These are phyloP conservation scores for Solanum chacoense DNA, from an alignment of 305 asterid genomes.

Conservation along the genomic window DNA sequence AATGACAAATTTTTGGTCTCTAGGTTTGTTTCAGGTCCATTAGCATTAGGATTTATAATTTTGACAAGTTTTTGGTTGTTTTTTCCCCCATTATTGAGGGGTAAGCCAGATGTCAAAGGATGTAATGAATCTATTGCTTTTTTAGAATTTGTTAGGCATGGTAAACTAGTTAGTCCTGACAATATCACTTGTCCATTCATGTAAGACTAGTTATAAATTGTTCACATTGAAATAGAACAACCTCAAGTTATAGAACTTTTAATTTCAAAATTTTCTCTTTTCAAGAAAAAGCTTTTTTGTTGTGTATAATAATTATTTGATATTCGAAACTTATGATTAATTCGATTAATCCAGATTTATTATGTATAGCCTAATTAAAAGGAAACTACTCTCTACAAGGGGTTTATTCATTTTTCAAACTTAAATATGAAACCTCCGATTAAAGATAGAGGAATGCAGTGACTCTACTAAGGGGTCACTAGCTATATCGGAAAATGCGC, in stretches of 20 bases:
- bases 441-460: neutral
- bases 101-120: conserved; percentile 26
- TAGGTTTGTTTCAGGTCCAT: conserved; percentile 16
- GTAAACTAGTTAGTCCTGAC: conserved; percentile 20
- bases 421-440: neutral
- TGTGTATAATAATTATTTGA: neutral
- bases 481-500: neutral
- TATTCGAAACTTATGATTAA: neutral
- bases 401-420: neutral
- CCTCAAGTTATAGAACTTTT: neutral
- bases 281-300: neutral
- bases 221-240: neutral
- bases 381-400: neutral
- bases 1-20: conserved; percentile 14
- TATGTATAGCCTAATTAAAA: neutral
- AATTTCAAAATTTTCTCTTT: neutral
- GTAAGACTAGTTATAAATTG: neutral
- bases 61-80: conserved; percentile 43
- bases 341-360: fast-evolving
- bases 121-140: conserved; percentile 39
- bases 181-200: conserved; percentile 26
- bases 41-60: conserved; percentile 22
- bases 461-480: neutral
- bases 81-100: conserved; percentile 41
- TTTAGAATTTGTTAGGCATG: conserved; percentile 19